Evolutionary conservation across 2,329 filamentous ascomycete species (phyloP).

Genomic region (Botryosphaeria dothidea): DNA sequence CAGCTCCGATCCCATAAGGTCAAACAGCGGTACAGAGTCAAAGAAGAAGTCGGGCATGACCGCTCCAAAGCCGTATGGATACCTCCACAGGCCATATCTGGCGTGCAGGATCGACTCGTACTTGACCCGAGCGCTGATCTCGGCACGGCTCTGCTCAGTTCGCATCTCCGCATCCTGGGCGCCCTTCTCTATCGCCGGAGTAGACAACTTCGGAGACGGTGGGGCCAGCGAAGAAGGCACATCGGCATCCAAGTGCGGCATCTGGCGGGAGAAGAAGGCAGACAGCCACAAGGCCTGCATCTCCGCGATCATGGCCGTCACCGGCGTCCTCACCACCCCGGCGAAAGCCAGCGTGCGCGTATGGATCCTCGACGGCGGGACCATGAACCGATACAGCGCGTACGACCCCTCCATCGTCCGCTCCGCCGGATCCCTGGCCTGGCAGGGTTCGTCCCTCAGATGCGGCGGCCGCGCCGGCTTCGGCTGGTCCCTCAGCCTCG

Average conservation of each 20-base stretch:
- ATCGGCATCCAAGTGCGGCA: conserved; percentile 33
- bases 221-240: not conserved
- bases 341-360: conserved; percentile 43
- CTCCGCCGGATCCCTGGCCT: conserved; percentile 1
- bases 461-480: not conserved
- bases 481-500: conserved; percentile 42
- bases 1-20: not conserved
- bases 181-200: not conserved
- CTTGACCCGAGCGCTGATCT: not conserved
- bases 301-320: conserved; percentile 37
- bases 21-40: conserved; percentile 30
- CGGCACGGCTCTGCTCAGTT: not conserved
- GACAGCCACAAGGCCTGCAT: conserved; percentile 50
- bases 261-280: conserved; percentile 60
- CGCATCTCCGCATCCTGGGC: not conserved
- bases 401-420: conserved; percentile 31
- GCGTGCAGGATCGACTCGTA: conserved; percentile 32
- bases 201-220: not conserved
- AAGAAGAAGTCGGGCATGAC: conserved; percentile 34
- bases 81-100: conserved; percentile 33
- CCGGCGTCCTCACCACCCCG: conserved; percentile 39
- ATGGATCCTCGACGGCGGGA: conserved; percentile 35
- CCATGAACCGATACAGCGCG: conserved; percentile 48
- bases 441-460: not conserved
- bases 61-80: conserved; percentile 32